Percentiles rank a stretch among this genome's conserved stretches.
Conservation (phyloP, 140 eudicot species). For the Stevia rebaudiana region DNA sequence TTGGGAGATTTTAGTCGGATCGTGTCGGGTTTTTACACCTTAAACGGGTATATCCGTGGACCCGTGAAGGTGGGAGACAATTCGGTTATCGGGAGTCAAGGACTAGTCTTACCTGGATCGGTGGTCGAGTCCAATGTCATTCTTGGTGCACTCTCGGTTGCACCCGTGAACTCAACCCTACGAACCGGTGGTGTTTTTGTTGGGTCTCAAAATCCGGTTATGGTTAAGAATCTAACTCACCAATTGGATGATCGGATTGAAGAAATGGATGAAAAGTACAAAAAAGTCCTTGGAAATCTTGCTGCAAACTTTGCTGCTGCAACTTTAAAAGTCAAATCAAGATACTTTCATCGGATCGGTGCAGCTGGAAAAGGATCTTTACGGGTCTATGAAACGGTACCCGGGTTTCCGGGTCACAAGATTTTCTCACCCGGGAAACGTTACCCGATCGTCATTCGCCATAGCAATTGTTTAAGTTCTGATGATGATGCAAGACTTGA, state of each 20-base stretch:
- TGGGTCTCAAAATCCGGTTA: conserved; percentile 42
- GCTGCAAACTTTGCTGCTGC: conserved; percentile 62
- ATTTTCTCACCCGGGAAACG: conserved; percentile 41
- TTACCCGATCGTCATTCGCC: conserved; percentile 41
- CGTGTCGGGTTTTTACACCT: conserved; percentile 27
- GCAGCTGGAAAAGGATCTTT: conserved; percentile 47
- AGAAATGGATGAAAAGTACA: conserved; percentile 49
- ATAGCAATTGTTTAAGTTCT: conserved; percentile 58
- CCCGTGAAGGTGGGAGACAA: conserved; percentile 29
- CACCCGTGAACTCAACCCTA: conserved; percentile 42
- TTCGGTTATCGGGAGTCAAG: conserved; percentile 42
- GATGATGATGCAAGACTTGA: conserved; percentile 65
- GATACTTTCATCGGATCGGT: conserved; percentile 59
- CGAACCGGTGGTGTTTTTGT: conserved; percentile 45
- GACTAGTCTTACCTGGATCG: conserved; percentile 45
- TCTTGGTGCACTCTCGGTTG: conserved; percentile 57
- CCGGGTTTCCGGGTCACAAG: conserved; percentile 37
- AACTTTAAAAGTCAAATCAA: conserved; percentile 46
- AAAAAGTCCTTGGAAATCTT: conserved; percentile 46
- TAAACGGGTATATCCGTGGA: conserved; percentile 30
- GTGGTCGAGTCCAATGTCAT: conserved; percentile 34
- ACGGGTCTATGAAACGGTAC: conserved; percentile 30
- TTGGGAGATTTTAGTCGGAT: conserved; percentile 46
- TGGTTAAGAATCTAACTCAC: conserved; percentile 35
- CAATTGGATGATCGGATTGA: conserved; percentile 40